These are phyloP conservation scores for Monilinia vaccinii-corymbosi DNA, from an alignment of 2,329 filamentous ascomycete genomes.

Conservation along the genomic window DNA sequence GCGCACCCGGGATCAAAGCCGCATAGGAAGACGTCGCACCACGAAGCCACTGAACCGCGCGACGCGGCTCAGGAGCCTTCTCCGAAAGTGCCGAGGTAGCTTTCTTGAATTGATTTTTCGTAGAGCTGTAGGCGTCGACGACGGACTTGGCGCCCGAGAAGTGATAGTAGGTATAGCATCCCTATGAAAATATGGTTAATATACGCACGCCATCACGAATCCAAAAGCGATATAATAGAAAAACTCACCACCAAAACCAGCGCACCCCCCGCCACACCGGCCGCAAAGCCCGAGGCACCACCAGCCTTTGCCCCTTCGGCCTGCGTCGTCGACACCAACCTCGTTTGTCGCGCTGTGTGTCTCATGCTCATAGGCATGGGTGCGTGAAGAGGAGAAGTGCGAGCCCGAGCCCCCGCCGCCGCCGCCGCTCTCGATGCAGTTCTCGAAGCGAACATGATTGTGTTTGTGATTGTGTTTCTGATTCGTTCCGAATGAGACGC, in stretches of 20 bases:
- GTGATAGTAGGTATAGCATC: slow-evolving; percentile 44
- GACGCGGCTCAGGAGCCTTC: slow-evolving; percentile 54
- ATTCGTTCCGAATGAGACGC: too few species aligned
- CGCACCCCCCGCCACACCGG: slow-evolving; percentile 40
- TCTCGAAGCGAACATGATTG: slow-evolving; percentile 19
- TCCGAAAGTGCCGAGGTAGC: slow-evolving; percentile 52
- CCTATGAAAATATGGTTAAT: slow-evolving; percentile 13
- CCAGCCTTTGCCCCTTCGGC: slow-evolving; percentile 19
- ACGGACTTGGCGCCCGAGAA: slow-evolving; percentile 37
- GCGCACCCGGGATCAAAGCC: slow-evolving; percentile 61
- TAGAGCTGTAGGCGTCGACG: slow-evolving; percentile 42
- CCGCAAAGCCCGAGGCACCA: slow-evolving; percentile 35
- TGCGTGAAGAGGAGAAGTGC: too few species aligned
- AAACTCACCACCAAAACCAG: slow-evolving; percentile 33
- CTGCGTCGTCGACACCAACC: slow-evolving; percentile 19
- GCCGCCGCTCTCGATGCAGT: slow-evolving; percentile 17
- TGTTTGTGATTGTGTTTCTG: too few species aligned
- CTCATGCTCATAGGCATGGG: too few species aligned
- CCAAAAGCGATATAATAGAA: too few species aligned
- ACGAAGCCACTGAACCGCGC: slow-evolving; percentile 57
- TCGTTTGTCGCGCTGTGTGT: slow-evolving; percentile 25
- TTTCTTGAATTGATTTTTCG: slow-evolving; percentile 50
- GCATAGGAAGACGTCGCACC: slow-evolving; percentile 60
- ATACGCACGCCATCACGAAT: too few species aligned
- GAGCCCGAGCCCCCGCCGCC: too few species aligned